Base-by-base conservation (phyloP, 495 filamentous ascomycete species). In the Pseudoneurospora amorphoporcata region DNA sequence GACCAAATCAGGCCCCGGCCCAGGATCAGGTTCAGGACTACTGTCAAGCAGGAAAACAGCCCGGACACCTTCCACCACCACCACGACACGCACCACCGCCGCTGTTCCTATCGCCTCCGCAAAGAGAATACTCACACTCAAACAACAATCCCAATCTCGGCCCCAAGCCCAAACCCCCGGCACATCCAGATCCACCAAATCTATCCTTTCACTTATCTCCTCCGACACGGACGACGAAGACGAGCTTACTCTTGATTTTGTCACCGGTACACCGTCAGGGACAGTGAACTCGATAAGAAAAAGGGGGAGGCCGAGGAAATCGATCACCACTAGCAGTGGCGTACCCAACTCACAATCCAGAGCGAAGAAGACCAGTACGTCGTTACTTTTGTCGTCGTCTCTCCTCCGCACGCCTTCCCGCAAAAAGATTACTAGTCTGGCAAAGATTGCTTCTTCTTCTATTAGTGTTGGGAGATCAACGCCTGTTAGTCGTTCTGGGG, bases 131-230 rank as follows among this genome's bases (percentile, higher is more conserved):
- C 53, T 65, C 29, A 35, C 19, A 5, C 19, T 53, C 9, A 23
- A 53, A 53, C 19, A 53, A 29, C 45, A 53, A 19, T 16, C 42
- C n/a, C 39, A 40, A 40, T 12, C 9, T 23, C 23, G 23, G 23
- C 23, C 23, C 39, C 12, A 40, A 40, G 39, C 12, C 39, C 39
- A 43, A 10, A 61, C 53, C 23, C 53, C 29, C 3, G 53, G 53
- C 2, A 61, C 53, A 65, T 17, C 41, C 16, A 43, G 8, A 69
- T 76, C 74, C 61, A 35, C 53, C 53, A 61, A 35, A 41, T 76
- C 75, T 35, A 73, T 77, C 70, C 71, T 76, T 69, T 73, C 72
- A 53, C 53, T 65, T 14, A 65, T 65, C 12, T 65, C 53, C 53
- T 61, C 53, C 7, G 53, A 65, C 7, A 65, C 53, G 3, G 53